phyloP scores from a whole-genome alignment of 441 rosid species.

The Erodium trifolium region DNA sequence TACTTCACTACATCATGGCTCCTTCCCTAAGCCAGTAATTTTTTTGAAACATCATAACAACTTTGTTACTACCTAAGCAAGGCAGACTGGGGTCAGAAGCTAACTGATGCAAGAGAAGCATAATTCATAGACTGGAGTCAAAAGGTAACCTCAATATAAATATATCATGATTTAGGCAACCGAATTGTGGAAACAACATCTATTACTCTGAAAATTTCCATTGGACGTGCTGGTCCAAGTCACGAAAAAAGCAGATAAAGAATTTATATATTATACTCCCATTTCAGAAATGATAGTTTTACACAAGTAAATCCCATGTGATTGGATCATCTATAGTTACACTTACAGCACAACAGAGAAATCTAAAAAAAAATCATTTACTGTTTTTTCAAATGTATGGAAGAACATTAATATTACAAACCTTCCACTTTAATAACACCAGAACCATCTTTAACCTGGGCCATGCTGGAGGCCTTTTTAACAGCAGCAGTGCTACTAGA shows the following conservation, averaged over 20 bases:
- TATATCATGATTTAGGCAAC: background rate
- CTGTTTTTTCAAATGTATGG: background rate
- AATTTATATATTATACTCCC: background rate
- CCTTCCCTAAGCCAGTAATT: background rate
- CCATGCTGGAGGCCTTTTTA: constrained; percentile 31
- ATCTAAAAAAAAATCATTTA: background rate
- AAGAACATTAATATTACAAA: constrained; percentile 14
- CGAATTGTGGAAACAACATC: too few species aligned
- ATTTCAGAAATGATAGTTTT: background rate
- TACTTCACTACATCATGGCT: background rate
- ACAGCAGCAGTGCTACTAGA: constrained; percentile 27
- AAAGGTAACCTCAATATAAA: background rate
- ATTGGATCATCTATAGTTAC: background rate
- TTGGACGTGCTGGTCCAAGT: background rate
- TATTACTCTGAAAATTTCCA: background rate
- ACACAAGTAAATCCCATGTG: background rate
- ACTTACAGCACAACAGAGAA: background rate
- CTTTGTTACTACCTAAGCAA: background rate
- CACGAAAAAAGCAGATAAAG: background rate
- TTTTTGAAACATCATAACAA: background rate
- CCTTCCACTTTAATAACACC: constrained; percentile 19
- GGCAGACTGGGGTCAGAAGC: background rate
- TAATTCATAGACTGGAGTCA: background rate
- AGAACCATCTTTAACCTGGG: too few species aligned
- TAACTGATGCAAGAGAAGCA: background rate